Evolutionary conservation across 352 stramenopile species (phyloP), one percentile per base, ranked within the genome.

Genomic region (Phytophthora hibernalis): DNA sequence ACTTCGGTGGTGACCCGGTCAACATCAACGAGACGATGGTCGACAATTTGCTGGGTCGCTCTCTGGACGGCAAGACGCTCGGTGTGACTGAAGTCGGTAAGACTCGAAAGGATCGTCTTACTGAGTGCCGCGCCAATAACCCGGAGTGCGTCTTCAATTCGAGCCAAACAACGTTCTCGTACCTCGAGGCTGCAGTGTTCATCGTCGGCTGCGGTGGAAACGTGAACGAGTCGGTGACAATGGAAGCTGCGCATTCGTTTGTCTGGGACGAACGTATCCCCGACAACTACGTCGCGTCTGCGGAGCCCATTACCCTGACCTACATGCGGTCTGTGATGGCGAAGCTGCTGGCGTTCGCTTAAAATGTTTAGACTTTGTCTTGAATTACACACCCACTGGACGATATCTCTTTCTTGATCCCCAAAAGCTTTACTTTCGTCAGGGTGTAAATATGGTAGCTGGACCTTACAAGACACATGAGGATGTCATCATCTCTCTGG

Each of bases 251-350:
- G 11, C 59, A 54, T 24, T 65, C 72, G 1, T 83, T 83, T 52
- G 22, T 79, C 9, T 43, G 64, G 50, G 61, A 83, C 9, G 76
- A 83, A 31, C 62, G 64, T 18, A 79, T 83, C 49, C 72, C 72
- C 16, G 54, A 60, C 38, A 51, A 70, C 47, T 83, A 70, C 24
- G 53, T 57, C 11, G 47, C 43, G 22, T 67, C 74, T 4, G 45
- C 35, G 5, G 61, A 47, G 6, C 49, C 66, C 10, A 72, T 82
- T 53, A 48, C 57, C 31, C 44, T 79, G 21, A 28, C 54, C 16
- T 54, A 64, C 28, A 65, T 77, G 61, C 50, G 43, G 37, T 58
- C 55, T 9, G 64, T 76, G 8, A 67, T 60, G 54, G 66, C 58
- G 16, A 68, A 76, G 44, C 54, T 81, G 33, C 56, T 72, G 15